Evolutionary conservation across 2,329 filamentous ascomycete species (phyloP).

Genomic region (Diplodia corticola): DNA sequence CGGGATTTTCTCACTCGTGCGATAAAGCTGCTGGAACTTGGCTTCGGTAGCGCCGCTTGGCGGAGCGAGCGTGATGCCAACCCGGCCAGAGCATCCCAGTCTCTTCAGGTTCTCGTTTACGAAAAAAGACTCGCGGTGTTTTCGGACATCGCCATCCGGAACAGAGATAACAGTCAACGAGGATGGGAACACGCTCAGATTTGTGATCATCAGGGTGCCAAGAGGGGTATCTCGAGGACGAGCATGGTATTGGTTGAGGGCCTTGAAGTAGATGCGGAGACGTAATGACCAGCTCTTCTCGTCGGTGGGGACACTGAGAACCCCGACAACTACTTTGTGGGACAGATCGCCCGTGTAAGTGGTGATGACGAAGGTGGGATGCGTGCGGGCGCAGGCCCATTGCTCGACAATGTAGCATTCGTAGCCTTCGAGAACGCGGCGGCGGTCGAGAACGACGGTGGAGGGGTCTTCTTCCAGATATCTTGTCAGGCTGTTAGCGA

Average conservation of each 20-base stretch:
- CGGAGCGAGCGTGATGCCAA: constrained; percentile 75
- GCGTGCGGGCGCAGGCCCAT: constrained; percentile 90
- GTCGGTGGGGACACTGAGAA: constrained; percentile 79
- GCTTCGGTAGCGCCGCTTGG: constrained; percentile 80
- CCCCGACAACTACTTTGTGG: constrained; percentile 74
- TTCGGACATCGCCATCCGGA: constrained; percentile 79
- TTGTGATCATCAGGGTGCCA: constrained; percentile 90
- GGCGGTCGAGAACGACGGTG: constrained; percentile 72
- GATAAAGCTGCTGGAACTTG: constrained; percentile 90
- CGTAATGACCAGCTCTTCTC: constrained; percentile 77
- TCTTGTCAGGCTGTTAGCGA: constrained; percentile 24
- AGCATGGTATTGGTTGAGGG: constrained; percentile 81
- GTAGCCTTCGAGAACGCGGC: constrained; percentile 73
- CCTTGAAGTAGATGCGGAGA: constrained; percentile 80
- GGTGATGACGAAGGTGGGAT: constrained; percentile 87
- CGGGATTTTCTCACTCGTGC: constrained; percentile 78
- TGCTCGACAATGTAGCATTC: constrained; percentile 95
- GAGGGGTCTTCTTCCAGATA: constrained; percentile 84
- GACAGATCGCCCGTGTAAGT: constrained; percentile 87
- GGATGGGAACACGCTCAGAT: constrained; percentile 87
- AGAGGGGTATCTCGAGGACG: constrained; percentile 77
- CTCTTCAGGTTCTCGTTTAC: constrained; percentile 94
- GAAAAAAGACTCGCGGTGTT: constrained; percentile 80
- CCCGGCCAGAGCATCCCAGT: constrained; percentile 85
- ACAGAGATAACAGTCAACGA: constrained; percentile 89